Evolutionary conservation across 2,329 filamentous ascomycete species (phyloP), one percentile per base, ranked within the genome.

Genomic region (Ascochyta fabae): DNA sequence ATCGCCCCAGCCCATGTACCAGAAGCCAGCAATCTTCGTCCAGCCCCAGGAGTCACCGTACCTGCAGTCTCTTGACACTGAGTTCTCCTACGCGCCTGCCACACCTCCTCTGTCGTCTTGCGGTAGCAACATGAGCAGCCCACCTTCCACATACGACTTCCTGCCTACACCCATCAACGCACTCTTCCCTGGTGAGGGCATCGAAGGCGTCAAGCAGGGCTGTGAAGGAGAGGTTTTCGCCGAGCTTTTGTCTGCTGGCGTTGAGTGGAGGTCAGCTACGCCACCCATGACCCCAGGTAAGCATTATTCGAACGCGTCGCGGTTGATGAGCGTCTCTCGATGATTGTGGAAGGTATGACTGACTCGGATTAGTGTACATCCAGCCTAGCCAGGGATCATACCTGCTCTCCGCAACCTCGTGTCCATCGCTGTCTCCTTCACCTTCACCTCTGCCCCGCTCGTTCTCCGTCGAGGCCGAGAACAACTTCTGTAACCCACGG

Each of bases 241-340:
- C 19, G 91, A 95, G 78, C 87, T 87, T 60, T 83, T 94, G 52
- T 86, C 90, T 48, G 83, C 81, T 61, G 82, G 89, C 61, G 90
- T 94, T 67, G 96, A 91, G 89, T 83, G 88, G 53, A 87, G 84
- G 73, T 88, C 87, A 57, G 84, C 85, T 55, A 96, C 93, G 29
- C 92, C 93, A 47, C 91, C 92, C 23, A 86, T 96, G 85, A 96
- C 92, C 69, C 92, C 93, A 85, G 87, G 92, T 96, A 88, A 81
- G 91, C 50, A 49, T 39, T 45, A 34, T 39, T 36, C 36, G 40
- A 41, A 46, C 39, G 13, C 3, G 23, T 31, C 55, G 27, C 48
- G 33, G 48, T 47, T 47, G 48, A 35, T 35, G 24, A 39, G 45
- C 45, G 24, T 46, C 34, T 24, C 19, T 16, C 34, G 34, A 36